phyloP scores from a whole-genome alignment of 192 early-diverging fungal genomes.

The Podila horticola region DNA sequence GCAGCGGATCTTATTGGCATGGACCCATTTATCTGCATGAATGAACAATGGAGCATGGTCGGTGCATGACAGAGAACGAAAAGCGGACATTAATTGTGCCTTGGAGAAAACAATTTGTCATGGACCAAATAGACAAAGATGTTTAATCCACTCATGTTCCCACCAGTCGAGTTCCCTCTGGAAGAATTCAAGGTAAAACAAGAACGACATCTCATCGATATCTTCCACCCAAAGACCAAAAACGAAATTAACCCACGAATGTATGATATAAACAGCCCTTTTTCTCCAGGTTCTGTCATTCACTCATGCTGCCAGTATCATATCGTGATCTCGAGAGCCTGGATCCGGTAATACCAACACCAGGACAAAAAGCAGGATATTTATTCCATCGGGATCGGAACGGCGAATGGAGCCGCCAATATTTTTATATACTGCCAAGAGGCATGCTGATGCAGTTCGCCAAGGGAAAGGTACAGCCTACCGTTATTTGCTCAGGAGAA shows the following conservation, averaged over 20 bases:
- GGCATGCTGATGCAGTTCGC: conserved; percentile 51
- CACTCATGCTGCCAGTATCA: conserved; percentile 28
- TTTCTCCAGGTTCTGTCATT: conserved; percentile 29
- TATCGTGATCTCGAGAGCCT: conserved; percentile 36
- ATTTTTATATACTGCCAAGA: conserved; percentile 30
- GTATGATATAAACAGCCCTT: not conserved
- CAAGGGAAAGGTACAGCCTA: conserved; percentile 30
- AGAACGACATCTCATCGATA: too few relatives aligned
- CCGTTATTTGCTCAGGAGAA: too few relatives aligned
- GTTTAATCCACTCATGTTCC: conserved; percentile 33
- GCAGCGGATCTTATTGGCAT: not conserved
- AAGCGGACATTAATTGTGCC: not conserved
- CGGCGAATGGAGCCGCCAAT: conserved; percentile 45
- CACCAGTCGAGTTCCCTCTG: conserved; percentile 31
- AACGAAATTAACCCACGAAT: too few relatives aligned
- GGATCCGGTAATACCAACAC: conserved; percentile 16
- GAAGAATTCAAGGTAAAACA: conserved; percentile 34
- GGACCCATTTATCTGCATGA: not conserved
- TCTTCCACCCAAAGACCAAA: too few relatives aligned
- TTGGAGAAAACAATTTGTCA: not conserved
- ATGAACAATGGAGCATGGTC: not conserved
- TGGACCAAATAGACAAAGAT: conserved; percentile 8
- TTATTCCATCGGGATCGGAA: conserved; percentile 31
- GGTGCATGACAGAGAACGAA: not conserved
- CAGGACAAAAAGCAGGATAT: conserved; percentile 40